phyloP scores from a whole-genome alignment of 2,329 filamentous ascomycete genomes.

The Trichoderma afroharzianum region DNA sequence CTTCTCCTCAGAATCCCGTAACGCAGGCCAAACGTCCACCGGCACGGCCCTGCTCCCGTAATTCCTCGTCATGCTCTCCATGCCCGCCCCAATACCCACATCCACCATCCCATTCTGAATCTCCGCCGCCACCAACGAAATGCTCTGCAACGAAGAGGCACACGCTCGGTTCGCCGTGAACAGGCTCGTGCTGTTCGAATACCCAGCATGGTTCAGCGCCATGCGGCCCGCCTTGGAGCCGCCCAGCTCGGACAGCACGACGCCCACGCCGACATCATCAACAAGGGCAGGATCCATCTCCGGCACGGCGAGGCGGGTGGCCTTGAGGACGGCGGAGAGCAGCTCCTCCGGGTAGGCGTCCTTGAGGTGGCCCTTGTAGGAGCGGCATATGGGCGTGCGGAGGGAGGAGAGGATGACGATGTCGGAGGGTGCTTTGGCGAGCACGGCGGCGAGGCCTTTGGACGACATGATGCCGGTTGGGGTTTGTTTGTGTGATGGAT shows the following conservation, averaged over 20 bases:
- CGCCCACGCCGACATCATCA: conserved; percentile 81
- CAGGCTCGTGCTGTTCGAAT: conserved; percentile 67
- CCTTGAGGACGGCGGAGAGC: conserved; percentile 59
- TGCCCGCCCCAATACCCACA: conserved; percentile 77
- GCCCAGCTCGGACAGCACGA: conserved; percentile 85
- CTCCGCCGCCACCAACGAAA: conserved; percentile 68
- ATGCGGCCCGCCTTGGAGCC: conserved; percentile 88
- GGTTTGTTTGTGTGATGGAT: not conserved
- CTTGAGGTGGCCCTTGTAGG: conserved; percentile 78
- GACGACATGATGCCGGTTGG: conserved; percentile 9
- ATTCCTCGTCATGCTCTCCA: conserved; percentile 95
- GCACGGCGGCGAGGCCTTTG: conserved; percentile 66
- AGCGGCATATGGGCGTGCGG: conserved; percentile 79
- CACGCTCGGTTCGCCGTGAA: conserved; percentile 90
- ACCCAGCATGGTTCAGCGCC: conserved; percentile 82
- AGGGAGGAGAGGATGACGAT: conserved; percentile 87
- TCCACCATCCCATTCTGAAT: conserved; percentile 73
- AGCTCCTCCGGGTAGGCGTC: conserved; percentile 90
- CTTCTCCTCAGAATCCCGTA: conserved; percentile 60
- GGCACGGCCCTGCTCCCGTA: conserved; percentile 85
- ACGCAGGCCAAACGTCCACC: conserved; percentile 70
- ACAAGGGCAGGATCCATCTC: conserved; percentile 64
- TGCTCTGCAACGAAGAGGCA: conserved; percentile 70
- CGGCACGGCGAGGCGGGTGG: conserved; percentile 57
- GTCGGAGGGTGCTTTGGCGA: conserved; percentile 75